Evolutionary conservation across 1,284 basidiomycete species (phyloP).

Genomic region (Irpex sp.): DNA sequence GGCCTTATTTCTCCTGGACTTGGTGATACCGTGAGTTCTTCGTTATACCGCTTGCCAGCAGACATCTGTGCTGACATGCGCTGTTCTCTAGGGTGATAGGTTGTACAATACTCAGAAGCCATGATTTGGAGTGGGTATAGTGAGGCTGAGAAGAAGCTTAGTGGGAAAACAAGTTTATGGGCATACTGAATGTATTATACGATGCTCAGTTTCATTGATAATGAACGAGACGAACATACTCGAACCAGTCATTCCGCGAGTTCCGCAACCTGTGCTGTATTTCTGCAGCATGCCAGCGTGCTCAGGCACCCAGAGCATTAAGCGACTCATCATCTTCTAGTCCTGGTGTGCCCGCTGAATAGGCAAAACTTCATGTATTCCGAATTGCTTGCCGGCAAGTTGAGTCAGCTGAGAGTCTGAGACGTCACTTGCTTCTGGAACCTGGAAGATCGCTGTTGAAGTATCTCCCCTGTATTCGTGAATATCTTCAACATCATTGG

Average conservation of each 20-base stretch:
- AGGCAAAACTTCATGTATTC: background rate
- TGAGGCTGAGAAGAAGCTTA: background rate
- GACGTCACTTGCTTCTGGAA: too few relatives aligned
- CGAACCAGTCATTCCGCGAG: too few relatives aligned
- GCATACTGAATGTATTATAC: background rate
- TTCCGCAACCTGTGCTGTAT: too few relatives aligned
- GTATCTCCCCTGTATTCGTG: too few relatives aligned
- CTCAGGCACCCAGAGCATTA: too few relatives aligned
- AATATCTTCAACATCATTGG: too few relatives aligned
- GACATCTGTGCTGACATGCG: background rate
- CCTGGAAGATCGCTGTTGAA: too few relatives aligned
- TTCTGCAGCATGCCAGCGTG: too few relatives aligned
- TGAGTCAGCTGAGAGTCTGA: too few relatives aligned
- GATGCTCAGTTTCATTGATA: background rate
- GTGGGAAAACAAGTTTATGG: background rate
- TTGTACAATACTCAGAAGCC: conserved; percentile 32
- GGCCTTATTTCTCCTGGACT: conserved; percentile 86
- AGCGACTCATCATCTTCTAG: too few relatives aligned
- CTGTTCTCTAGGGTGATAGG: conserved; percentile 28
- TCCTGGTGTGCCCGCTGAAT: too few relatives aligned
- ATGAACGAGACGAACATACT: too few relatives aligned
- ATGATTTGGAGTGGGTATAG: background rate
- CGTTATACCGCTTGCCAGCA: background rate
- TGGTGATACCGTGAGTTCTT: conserved; percentile 72
- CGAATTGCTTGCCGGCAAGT: background rate